These are phyloP conservation scores for Colletotrichum sp. DNA, from an alignment of 2,329 filamentous ascomycete genomes.

Conservation along the genomic window DNA sequence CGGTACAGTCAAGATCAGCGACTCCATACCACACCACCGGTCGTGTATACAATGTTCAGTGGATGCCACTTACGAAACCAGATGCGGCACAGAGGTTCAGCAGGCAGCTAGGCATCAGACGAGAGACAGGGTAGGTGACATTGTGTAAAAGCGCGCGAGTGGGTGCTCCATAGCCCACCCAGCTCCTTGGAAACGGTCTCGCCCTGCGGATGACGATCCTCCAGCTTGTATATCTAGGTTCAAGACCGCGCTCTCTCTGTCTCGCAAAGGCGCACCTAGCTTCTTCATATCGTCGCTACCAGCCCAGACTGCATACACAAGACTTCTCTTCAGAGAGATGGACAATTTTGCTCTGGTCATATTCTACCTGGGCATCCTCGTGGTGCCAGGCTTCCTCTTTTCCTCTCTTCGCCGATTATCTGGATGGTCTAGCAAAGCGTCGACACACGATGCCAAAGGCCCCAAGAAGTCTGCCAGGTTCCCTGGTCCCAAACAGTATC, in stretches of 20 bases:
- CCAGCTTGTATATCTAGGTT: background rate
- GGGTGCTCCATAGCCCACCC: background rate
- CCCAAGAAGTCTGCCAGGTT: slow-evolving; percentile 36
- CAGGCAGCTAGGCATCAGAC: background rate
- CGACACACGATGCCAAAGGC: background rate
- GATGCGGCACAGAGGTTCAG: background rate
- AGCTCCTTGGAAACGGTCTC: background rate
- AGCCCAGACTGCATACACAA: background rate
- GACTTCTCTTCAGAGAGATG: slow-evolving; percentile 25
- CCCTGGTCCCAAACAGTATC: slow-evolving; percentile 52
- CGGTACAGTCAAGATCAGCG: background rate
- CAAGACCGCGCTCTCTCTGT: background rate
- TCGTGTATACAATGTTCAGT: background rate
- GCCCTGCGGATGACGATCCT: background rate
- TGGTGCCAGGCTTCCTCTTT: slow-evolving; percentile 45
- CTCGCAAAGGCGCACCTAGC: background rate
- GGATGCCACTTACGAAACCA: background rate
- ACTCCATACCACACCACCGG: background rate
- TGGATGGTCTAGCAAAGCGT: slow-evolving; percentile 29
- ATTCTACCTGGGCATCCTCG: slow-evolving; percentile 47
- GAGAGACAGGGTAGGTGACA: background rate
- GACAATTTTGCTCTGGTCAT: slow-evolving; percentile 43
- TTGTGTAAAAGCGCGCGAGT: background rate
- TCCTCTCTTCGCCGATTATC: slow-evolving; percentile 44
- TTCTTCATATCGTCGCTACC: background rate